These are phyloP conservation scores for Harringtonia aguacate DNA, from an alignment of 2,329 filamentous ascomycete species.

Conservation along the genomic window DNA sequence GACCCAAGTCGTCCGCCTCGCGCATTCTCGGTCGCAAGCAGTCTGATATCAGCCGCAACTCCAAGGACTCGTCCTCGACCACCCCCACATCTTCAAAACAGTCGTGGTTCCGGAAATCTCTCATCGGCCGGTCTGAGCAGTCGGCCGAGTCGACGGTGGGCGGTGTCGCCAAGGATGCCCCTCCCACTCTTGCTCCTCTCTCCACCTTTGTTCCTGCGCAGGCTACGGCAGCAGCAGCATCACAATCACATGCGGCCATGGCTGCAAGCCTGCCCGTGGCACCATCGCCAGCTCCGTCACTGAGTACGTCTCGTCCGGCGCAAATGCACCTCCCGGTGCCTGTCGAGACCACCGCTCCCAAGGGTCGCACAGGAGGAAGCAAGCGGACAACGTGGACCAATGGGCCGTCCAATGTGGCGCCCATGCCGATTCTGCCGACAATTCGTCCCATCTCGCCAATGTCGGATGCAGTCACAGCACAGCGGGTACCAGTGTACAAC, in stretches of 20 bases:
- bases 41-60: constrained; percentile 63
- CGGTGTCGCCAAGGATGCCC: constrained; percentile 1
- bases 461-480: constrained; percentile 85
- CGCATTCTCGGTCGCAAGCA: constrained; percentile 81
- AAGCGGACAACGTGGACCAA: constrained; percentile 95
- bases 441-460: constrained; percentile 92
- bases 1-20: constrained; percentile 83
- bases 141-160: constrained; percentile 40
- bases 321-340: constrained; percentile 26
- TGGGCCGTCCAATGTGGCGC: constrained; percentile 66
- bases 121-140: constrained; percentile 70
- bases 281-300: too few relatives aligned
- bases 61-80: constrained; percentile 49
- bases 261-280: constrained; percentile 8
- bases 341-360: constrained; percentile 29
- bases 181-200: background rate
- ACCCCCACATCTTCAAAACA: constrained; percentile 65
- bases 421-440: constrained; percentile 92
- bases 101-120: constrained; percentile 93
- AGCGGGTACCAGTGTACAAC: constrained; percentile 48
- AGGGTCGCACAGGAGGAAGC: constrained; percentile 41
- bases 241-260: background rate
- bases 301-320: too few relatives aligned
- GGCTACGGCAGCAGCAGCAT: background rate
- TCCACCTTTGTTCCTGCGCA: background rate